These are phyloP conservation scores for Neurospora sp. DNA, from an alignment of 495 filamentous ascomycete genomes.

Conservation along the genomic window DNA sequence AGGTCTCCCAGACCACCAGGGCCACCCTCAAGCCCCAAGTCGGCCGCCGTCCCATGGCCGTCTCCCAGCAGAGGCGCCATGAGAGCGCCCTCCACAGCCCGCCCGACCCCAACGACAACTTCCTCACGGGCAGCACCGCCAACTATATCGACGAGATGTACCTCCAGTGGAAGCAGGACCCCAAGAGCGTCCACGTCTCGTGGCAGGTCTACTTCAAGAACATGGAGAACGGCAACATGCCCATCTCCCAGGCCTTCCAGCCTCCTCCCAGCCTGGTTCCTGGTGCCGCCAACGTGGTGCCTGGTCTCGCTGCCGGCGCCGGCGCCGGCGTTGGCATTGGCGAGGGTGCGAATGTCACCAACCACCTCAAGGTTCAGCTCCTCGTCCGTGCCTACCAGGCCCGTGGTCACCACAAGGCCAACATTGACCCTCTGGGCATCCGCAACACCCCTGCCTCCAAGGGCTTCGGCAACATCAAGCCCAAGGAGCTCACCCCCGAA, in stretches of 20 bases:
- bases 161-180: constrained; percentile 88
- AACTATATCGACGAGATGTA: constrained; percentile 99
- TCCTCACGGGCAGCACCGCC: constrained; percentile 86
- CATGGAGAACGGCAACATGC: constrained; percentile 97
- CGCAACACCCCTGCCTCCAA: constrained; percentile 58
- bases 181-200: constrained; percentile 88
- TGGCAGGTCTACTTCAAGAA: constrained; percentile 99
- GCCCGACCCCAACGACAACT: constrained; percentile 82
- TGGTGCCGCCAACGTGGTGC: constrained; percentile 64
- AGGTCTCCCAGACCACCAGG: constrained; percentile 29
- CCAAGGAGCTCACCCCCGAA: constrained; percentile 85
- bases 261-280: constrained; percentile 88
- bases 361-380: constrained; percentile 97
- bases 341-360: constrained; percentile 74
- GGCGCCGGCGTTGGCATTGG: constrained; percentile 56
- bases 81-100: constrained; percentile 33
- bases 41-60: constrained; percentile 40
- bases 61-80: constrained; percentile 38
- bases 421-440: constrained; percentile 93
- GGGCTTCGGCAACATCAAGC: constrained; percentile 77
- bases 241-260: constrained; percentile 90
- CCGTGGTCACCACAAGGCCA: constrained; percentile 94
- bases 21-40: constrained; percentile 23
- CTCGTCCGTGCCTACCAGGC: constrained; percentile 96
- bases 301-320: constrained; percentile 62